Conservation (phyloP, 345 rosid species). For the Eucalyptus erythrocorys region DNA sequence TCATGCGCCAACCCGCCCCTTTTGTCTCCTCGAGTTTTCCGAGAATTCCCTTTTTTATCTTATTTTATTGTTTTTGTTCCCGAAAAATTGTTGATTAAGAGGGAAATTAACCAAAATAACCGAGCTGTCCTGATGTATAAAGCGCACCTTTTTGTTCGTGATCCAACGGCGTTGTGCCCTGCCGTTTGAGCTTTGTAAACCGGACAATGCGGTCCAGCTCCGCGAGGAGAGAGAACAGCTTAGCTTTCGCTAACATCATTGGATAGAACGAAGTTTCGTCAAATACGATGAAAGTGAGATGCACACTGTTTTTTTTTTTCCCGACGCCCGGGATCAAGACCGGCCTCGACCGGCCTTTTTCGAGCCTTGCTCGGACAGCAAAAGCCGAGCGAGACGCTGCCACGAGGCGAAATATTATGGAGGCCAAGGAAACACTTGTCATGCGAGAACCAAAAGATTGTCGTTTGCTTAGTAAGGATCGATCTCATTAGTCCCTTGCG, state of each 20-base stretch:
- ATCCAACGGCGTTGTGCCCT: not conserved
- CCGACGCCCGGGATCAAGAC: not conserved
- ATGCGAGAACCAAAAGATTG: too few relatives aligned
- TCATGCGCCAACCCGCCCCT: not conserved
- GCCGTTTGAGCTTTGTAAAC: not conserved
- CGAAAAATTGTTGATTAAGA: not conserved
- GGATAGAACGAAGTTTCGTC: not conserved
- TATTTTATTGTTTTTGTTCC: not conserved
- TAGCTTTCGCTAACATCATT: not conserved
- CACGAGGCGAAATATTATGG: not conserved
- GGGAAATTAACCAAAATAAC: not conserved
- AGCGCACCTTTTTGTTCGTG: not conserved
- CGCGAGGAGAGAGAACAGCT: not conserved
- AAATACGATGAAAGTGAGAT: not conserved
- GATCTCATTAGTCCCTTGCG: not conserved
- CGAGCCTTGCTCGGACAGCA: not conserved
- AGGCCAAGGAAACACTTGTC: not conserved
- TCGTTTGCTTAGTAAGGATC: not conserved
- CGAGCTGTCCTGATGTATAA: not conserved
- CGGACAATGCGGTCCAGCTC: not conserved
- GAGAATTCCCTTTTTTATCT: not conserved
- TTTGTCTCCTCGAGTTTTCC: not conserved
- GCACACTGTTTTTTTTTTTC: not conserved
- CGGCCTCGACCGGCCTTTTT: not conserved
- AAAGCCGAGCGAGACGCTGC: not conserved